These are phyloP conservation scores for Triangularia verruculosa DNA, from an alignment of 2,329 filamentous ascomycete genomes.

Conservation along the genomic window DNA sequence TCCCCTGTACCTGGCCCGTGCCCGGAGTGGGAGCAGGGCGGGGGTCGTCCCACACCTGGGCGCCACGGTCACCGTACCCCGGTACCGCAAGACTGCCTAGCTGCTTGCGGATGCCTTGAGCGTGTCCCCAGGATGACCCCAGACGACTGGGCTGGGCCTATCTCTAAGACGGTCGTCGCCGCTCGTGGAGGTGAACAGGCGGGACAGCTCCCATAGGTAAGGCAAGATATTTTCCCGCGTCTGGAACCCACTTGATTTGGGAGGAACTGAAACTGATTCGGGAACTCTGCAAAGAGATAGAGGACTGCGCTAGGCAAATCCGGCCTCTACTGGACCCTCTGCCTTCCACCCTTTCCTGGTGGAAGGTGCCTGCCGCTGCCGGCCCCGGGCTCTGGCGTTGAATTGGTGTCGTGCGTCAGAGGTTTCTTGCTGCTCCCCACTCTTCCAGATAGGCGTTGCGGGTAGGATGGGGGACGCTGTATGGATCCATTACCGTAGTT, in stretches of 20 bases:
- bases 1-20: background rate
- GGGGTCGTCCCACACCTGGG: conserved; percentile 15
- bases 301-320: conserved; percentile 9
- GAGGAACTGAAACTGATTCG: conserved; percentile 12
- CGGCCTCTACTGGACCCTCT: conserved; percentile 3
- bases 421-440: conserved; percentile 15
- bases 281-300: conserved; percentile 1
- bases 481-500: conserved; percentile 8
- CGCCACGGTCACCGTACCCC: conserved; percentile 16
- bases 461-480: conserved; percentile 7
- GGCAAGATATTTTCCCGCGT: conserved; percentile 9
- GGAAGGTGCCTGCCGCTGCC: conserved; percentile 3
- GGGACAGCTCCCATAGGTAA: background rate
- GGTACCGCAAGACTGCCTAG: conserved; percentile 9
- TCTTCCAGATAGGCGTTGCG: conserved; percentile 12
- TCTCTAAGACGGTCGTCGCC: conserved; percentile 10
- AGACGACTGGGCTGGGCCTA: background rate
- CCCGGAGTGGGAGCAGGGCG: conserved; percentile 10
- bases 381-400: background rate
- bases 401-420: background rate
- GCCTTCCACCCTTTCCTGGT: background rate
- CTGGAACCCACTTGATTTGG: conserved; percentile 7
- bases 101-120: conserved; percentile 12
- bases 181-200: background rate
- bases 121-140: conserved; percentile 13